Evolutionary conservation across 2,329 filamentous ascomycete genomes (phyloP), one percentile per base, ranked within the genome.

Genomic region (Fusarium sp.): DNA sequence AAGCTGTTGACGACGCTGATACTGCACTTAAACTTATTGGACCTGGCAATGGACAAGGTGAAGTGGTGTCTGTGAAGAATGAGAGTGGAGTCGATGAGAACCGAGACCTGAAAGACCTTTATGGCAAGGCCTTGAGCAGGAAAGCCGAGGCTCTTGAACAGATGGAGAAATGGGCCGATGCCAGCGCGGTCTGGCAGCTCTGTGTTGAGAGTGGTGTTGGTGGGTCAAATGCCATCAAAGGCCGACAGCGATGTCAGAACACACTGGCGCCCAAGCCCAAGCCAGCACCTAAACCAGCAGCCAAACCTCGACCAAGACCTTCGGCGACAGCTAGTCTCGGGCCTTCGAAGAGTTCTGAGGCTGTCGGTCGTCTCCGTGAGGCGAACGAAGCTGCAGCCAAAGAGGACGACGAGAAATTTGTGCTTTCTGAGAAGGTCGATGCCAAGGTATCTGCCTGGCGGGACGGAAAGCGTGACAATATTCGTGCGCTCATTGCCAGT

Each of bases 91-190:
- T 81, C 40, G 85, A 89, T 33, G 85, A 90, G 56, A 82, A 82
- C 20, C 96, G 96, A 70, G 91, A 95, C 47, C 97, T 99, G 92
- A 91, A 88, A 67, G 94, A 97, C 19, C 92, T 97, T 65, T 98
- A 92, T 75, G 94, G 93, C 53, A 99, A 98, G 78, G 95, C 95
- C 0, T 82, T 98, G 30, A 95, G 92, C 81, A 91, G 96, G 54
- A 98, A 98, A 82, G 96, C 96, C 1, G 96, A 99, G 80, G 96
- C 94, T 2, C 84, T 98, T 9, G 96, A 99, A 78, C 92, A 97
- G 75, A 91, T 99, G 84, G 96, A 99, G 81, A 93, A 91, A 76
- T 99, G 95, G 95, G 80, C 82, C 4, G 95, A 98, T 50, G 96
- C 96, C 2, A 89, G 88, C 0, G 81, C 83, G 3, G 89, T 92